Evolutionary conservation across 2,329 filamentous ascomycete species (phyloP), one percentile per base, ranked within the genome.

Genomic region (Pyrenophora seminiperda): DNA sequence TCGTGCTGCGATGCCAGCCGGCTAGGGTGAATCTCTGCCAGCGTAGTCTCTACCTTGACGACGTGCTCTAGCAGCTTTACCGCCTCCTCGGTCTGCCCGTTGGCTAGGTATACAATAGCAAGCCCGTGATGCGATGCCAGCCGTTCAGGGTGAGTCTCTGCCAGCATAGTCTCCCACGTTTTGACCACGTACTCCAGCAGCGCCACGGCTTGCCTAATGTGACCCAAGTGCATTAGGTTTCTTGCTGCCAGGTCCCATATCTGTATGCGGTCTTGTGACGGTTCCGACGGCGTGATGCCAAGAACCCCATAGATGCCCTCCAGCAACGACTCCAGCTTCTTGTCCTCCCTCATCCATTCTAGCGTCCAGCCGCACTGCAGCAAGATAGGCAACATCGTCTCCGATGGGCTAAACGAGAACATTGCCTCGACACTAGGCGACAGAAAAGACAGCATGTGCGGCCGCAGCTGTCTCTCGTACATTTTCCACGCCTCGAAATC

Each of bases 401-500:
- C 19, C 20, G 7, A 34, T 24, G 46, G 27, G n/a, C 43, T 43
- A 29, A 19, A 54, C 13, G 22, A 41, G 7, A 56, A 33, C 1
- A 45, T 30, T 4, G 9, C 14, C 9, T 46, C 32, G 10, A 50
- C 24, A 4, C 24, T 43, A 10, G 38, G 49, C 11, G 29, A 40
- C 19, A 58, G 47, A 17, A 53, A 56, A 15, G 58, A 40, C 39
- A 54, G 53, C 3, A 61, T n/a, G 27, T 61, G 55, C 24, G 44
- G 50, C 17, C 39, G 41, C 22, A 56, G 9, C n/a, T 56, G 31
- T 11, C 22, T 55, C 30, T 53, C 38, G 33, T 47, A 44, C 14
- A 41, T 5, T 27, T 42, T 22, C 53, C 50, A 54, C 24, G 17
- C 19, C 17, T 43, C 17, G 14, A 18, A 30, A 18, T 49, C 30